phyloP scores from a whole-genome alignment of 306 rosid species.

The Pyrus pyrifolia region DNA sequence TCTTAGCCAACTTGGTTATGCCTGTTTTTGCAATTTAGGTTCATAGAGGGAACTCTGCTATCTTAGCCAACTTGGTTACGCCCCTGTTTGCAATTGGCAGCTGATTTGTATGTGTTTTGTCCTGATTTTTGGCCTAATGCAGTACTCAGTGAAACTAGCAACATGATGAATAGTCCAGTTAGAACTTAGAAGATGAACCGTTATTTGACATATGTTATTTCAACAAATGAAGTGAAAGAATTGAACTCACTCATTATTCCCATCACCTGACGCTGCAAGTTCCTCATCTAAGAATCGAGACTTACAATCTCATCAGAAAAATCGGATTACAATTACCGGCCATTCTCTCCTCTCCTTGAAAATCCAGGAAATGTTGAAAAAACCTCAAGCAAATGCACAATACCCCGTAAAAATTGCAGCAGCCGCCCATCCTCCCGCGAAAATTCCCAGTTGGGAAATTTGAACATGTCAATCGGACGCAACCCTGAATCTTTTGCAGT shows the following conservation, averaged over 20 bases:
- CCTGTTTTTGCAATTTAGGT: no score
- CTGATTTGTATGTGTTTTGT: not conserved
- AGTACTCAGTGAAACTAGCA: not conserved
- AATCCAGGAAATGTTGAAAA: slow-evolving; percentile 7
- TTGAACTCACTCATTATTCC: not conserved
- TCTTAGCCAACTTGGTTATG: no score
- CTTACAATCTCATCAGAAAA: not conserved
- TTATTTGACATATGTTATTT: not conserved
- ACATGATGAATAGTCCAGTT: not conserved
- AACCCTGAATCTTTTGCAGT: slow-evolving; percentile 16
- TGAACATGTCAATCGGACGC: not conserved
- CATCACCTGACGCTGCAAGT: not conserved
- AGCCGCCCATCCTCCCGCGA: not conserved
- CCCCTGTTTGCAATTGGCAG: no score
- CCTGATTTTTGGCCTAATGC: no score
- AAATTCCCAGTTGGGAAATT: not conserved
- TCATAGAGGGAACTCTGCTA: not conserved
- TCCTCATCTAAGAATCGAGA: not conserved
- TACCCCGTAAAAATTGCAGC: slow-evolving; percentile 5
- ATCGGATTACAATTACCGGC: slow-evolving; percentile 10
- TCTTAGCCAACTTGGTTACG: no score
- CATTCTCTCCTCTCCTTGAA: slow-evolving; percentile 9
- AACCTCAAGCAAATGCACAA: slow-evolving; percentile 20
- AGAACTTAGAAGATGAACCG: not conserved
- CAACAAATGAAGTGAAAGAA: not conserved